These are phyloP conservation scores for Austroboletus eburneus DNA, from an alignment of 768 basidiomycete species.

Conservation along the genomic window DNA sequence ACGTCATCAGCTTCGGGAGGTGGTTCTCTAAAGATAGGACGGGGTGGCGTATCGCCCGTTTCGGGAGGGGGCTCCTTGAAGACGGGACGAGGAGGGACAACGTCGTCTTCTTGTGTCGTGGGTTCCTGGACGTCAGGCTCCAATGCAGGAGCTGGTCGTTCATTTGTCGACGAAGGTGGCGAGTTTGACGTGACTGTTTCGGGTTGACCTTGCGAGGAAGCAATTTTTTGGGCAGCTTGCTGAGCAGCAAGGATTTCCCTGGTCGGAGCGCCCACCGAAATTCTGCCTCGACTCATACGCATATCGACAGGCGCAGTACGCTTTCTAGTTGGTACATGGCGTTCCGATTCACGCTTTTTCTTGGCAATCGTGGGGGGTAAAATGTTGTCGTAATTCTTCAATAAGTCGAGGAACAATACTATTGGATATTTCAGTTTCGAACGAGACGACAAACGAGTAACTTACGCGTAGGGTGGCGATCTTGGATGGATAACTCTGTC, in stretches of 20 bases:
- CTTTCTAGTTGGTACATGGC: slow-evolving; percentile 78
- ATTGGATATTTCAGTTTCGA: not conserved
- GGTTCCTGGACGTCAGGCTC: slow-evolving; percentile 5
- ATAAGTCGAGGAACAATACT: slow-evolving; percentile 84
- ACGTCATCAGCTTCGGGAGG: slow-evolving; percentile 53
- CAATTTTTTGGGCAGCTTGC: slow-evolving; percentile 54
- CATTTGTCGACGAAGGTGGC: slow-evolving; percentile 10
- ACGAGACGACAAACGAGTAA: slow-evolving; percentile 1
- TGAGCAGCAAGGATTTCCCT: slow-evolving; percentile 71
- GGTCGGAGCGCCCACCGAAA: slow-evolving; percentile 67
- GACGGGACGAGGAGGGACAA: slow-evolving; percentile 34
- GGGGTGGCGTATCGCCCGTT: slow-evolving; percentile 26
- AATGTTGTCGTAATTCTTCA: slow-evolving; percentile 69
- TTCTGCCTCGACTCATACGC: slow-evolving; percentile 74
- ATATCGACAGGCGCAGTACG: slow-evolving; percentile 86
- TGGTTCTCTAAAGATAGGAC: slow-evolving; percentile 59
- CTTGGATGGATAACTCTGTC: slow-evolving; percentile 83
- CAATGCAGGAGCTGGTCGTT: slow-evolving; percentile 14
- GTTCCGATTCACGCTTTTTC: slow-evolving; percentile 85
- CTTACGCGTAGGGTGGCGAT: slow-evolving; percentile 78
- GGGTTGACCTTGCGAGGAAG: slow-evolving; percentile 28
- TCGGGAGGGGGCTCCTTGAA: slow-evolving; percentile 63
- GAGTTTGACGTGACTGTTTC: slow-evolving; percentile 9
- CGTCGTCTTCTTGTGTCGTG: slow-evolving; percentile 11
- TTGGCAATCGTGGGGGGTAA: slow-evolving; percentile 78